Conservation (phyloP, 2,329 filamentous ascomycete species). For the Thielaviopsis euricoi region DNA sequence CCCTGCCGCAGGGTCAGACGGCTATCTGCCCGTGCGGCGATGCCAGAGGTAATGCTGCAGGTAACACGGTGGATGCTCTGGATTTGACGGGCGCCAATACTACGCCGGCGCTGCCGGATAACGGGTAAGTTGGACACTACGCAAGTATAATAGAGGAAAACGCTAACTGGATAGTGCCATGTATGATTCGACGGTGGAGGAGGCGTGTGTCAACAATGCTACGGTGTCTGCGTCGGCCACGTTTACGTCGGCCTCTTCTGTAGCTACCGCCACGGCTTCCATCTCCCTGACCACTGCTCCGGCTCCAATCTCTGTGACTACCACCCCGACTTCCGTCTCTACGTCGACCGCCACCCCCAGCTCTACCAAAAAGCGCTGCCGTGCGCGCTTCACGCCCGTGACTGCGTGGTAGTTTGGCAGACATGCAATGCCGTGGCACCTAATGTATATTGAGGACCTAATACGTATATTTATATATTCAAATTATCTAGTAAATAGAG, state of each 20-base stretch:
- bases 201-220: not conserved
- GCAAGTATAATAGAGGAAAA: too few species aligned
- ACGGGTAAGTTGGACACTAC: slow-evolving; percentile 4
- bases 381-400: not conserved
- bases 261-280: not conserved
- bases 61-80: slow-evolving; percentile 33
- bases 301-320: not conserved
- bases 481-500: too few species aligned
- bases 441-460: too few species aligned
- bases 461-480: too few species aligned
- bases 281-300: not conserved
- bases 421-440: not conserved
- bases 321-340: not conserved
- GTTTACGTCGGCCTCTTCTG: not conserved
- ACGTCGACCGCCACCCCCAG: not conserved
- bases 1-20: slow-evolving; percentile 29
- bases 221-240: not conserved
- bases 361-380: not conserved
- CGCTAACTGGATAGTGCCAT: slow-evolving; percentile 3
- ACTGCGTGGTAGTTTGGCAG: not conserved
- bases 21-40: slow-evolving; percentile 21
- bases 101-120: slow-evolving; percentile 7
- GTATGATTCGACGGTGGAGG: slow-evolving; percentile 1
- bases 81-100: slow-evolving; percentile 25
- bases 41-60: slow-evolving; percentile 40